These are phyloP conservation scores for Termitomyces sp. DNA, from an alignment of 768 basidiomycete genomes.

Conservation along the genomic window DNA sequence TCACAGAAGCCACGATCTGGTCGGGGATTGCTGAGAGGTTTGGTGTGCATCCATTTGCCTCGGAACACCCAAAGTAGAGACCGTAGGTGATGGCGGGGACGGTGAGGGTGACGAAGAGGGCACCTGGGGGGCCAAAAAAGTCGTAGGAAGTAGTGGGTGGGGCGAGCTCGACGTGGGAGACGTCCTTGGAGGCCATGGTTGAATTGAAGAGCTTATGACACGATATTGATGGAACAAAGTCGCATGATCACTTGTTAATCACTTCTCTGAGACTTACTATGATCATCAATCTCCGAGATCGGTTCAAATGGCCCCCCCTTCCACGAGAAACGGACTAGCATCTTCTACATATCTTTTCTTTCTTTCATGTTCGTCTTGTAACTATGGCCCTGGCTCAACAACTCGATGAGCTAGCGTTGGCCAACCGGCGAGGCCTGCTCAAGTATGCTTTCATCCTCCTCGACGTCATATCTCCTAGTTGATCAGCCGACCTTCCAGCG, in stretches of 20 bases:
- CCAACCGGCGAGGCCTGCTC: conserved; percentile 64
- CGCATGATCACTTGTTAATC: conserved; percentile 8
- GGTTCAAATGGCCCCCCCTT: background rate
- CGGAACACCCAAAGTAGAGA: conserved; percentile 77
- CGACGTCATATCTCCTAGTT: background rate
- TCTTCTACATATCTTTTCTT: conserved; percentile 1
- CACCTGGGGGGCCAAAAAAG: conserved; percentile 80
- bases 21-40: conserved; percentile 36
- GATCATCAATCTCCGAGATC: conserved; percentile 15
- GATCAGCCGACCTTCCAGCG: conserved; percentile 39
- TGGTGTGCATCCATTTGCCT: conserved; percentile 67
- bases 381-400: conserved; percentile 54
- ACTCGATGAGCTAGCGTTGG: conserved; percentile 64
- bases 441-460: conserved; percentile 36
- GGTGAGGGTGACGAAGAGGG: conserved; percentile 61
- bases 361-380: conserved; percentile 14
- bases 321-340: background rate
- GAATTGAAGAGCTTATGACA: conserved; percentile 8
- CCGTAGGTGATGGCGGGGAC: conserved; percentile 72
- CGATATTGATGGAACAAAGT: conserved; percentile 13
- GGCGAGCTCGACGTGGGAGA: conserved; percentile 37
- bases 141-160: conserved; percentile 74
- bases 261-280: background rate
- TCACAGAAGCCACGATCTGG: conserved; percentile 43
- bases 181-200: conserved; percentile 23